Evolutionary conservation across 768 basidiomycete genomes (phyloP).

Genomic region (Polyporus arcularius): DNA sequence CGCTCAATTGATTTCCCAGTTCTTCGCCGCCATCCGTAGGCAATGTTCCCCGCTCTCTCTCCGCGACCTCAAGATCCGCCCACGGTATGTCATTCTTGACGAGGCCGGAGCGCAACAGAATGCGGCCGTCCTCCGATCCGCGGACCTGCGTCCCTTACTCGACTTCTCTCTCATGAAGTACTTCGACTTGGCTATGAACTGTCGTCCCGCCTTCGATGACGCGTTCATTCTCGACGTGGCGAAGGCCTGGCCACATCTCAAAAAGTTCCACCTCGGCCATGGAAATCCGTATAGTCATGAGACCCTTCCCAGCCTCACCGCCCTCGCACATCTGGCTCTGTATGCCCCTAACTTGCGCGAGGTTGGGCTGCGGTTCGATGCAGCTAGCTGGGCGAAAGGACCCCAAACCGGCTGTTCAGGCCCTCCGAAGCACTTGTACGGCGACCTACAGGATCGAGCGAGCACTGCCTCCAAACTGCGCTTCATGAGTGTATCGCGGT

Average conservation of each 20-base stretch:
- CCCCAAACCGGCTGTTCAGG: not conserved
- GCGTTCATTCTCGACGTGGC: constrained; percentile 7
- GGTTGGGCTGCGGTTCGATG: not conserved
- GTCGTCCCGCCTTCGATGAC: not conserved
- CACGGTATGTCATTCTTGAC: not conserved
- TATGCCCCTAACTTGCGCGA: not conserved
- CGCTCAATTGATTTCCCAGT: not conserved
- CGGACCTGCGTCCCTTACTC: not conserved
- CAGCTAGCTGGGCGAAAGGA: not conserved
- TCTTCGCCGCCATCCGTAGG: not conserved
- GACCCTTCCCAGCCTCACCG: not conserved
- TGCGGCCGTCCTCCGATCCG: not conserved
- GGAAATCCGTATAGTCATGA: not conserved
- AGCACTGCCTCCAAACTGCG: not conserved
- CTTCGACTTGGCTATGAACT: not conserved
- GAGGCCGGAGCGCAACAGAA: not conserved
- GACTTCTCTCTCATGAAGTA: not conserved
- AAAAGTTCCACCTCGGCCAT: not conserved
- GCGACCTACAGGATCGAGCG: not conserved
- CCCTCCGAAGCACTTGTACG: not conserved
- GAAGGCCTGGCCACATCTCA: constrained; percentile 1
- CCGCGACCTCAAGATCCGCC: not conserved
- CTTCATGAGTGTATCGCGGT: not conserved
- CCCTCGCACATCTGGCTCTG: not conserved
- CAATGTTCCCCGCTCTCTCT: not conserved